phyloP scores from a whole-genome alignment of 768 basidiomycete genomes.

The Boletus bicolor region DNA sequence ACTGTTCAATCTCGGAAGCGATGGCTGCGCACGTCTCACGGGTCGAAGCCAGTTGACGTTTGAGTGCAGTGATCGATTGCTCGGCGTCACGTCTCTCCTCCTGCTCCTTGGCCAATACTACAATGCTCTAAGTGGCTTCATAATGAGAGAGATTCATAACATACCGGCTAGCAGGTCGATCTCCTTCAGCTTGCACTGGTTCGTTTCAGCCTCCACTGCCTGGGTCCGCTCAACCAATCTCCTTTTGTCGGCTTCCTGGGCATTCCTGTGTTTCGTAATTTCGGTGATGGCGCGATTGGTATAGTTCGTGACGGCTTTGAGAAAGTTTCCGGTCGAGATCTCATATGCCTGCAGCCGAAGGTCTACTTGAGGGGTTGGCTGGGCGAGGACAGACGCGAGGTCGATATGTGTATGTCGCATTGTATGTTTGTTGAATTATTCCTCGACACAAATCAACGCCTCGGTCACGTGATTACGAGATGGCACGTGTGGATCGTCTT shows the following conservation, averaged over 20 bases:
- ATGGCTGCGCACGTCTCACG: constrained; percentile 56
- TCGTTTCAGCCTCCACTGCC: constrained; percentile 65
- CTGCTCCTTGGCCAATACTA: constrained; percentile 66
- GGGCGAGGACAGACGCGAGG: constrained; percentile 52
- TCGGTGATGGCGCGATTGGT: constrained; percentile 67
- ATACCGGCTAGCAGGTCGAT: constrained; percentile 76
- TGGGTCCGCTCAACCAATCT: constrained; percentile 58
- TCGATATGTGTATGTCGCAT: constrained; percentile 52
- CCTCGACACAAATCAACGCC: too few relatives aligned
- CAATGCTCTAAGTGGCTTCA: neutral
- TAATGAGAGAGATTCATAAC: constrained; percentile 20
- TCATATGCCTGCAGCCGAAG: constrained; percentile 60
- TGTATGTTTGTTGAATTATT: neutral
- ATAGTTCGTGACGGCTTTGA: constrained; percentile 69
- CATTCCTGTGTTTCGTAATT: constrained; percentile 63
- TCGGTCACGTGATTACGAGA: constrained; percentile 22
- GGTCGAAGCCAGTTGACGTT: constrained; percentile 63
- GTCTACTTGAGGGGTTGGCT: constrained; percentile 60
- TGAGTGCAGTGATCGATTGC: constrained; percentile 53
- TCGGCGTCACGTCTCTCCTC: constrained; percentile 73
- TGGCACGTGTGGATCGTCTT: constrained; percentile 10
- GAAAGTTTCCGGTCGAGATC: constrained; percentile 64
- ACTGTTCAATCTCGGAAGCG: constrained; percentile 72
- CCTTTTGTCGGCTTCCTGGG: constrained; percentile 62
- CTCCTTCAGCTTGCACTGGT: constrained; percentile 73